Percentiles rank a stretch among this genome's conserved stretches.
These are phyloP conservation scores for Venturia nashicola DNA, from an alignment of 2,329 filamentous ascomycete genomes.

Conservation along the genomic window DNA sequence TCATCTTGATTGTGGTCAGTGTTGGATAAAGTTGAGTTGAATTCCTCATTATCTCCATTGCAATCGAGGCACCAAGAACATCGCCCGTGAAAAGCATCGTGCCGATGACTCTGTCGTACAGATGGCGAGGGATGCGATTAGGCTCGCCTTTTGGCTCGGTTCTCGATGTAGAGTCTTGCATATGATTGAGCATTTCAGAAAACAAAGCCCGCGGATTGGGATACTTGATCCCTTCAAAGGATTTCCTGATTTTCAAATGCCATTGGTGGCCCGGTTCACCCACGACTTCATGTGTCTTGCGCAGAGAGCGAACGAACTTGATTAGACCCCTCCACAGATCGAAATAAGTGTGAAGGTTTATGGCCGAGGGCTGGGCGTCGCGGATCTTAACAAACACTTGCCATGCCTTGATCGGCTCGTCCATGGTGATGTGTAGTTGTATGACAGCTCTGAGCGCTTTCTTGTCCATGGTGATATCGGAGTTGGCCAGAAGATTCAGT, in stretches of 20 bases:
- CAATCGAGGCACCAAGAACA: not conserved
- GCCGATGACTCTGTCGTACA: conserved; percentile 4
- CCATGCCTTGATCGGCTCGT: conserved; percentile 1
- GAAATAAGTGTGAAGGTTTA: not conserved
- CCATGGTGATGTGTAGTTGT: not conserved
- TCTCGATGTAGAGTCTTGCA: not conserved
- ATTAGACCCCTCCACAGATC: conserved; percentile 2
- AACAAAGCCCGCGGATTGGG: conserved; percentile 1
- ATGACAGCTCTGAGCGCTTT: conserved; percentile 1
- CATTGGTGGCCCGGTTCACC: not conserved
- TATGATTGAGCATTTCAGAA: not conserved
- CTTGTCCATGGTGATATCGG: not conserved
- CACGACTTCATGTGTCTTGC: not conserved
- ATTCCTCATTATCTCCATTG: not conserved
- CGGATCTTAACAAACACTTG: not conserved
- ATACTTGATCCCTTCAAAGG: not conserved
- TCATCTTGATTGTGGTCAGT: not conserved
- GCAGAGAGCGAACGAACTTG: not conserved
- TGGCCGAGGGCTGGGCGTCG: not conserved
- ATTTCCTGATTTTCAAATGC: conserved; percentile 1
- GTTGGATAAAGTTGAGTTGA: not conserved
- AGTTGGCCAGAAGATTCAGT: not conserved
- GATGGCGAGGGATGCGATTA: not conserved
- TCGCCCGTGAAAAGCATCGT: not conserved
- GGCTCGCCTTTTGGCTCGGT: not conserved